A percentile compares a stretch with the other conserved stretches of the same genome.
Conservation (phyloP, 2,329 filamentous ascomycete genomes). For the Parasarocladium wereldwijsianum region DNA sequence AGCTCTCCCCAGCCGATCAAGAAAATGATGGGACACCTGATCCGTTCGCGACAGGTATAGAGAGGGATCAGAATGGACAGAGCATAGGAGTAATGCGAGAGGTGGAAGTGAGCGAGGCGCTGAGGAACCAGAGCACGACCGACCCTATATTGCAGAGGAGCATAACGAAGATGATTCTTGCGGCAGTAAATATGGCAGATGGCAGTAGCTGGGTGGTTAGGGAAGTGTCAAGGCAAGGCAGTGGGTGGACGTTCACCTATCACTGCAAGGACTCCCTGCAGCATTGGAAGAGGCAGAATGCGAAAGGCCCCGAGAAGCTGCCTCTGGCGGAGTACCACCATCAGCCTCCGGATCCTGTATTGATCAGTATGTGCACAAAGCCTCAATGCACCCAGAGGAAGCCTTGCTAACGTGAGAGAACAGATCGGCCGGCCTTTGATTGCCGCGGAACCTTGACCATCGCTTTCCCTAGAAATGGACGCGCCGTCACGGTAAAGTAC, state of each 20-base stretch:
- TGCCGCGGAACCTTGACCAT: constrained; percentile 37
- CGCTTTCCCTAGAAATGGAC: constrained; percentile 30
- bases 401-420: no score
- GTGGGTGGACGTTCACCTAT: constrained; percentile 40
- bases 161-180: constrained; percentile 33
- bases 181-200: constrained; percentile 27
- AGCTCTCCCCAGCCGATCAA: constrained; percentile 20
- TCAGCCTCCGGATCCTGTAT: constrained; percentile 28
- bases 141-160: constrained; percentile 32
- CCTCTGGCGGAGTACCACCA: constrained; percentile 34
- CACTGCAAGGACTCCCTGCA: constrained; percentile 36
- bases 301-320: constrained; percentile 23
- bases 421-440: constrained; percentile 43
- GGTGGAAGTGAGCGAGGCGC: constrained; percentile 27
- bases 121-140: constrained; percentile 30
- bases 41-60: constrained; percentile 17
- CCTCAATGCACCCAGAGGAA: no score
- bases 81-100: no score
- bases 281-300: constrained; percentile 32
- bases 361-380: constrained; percentile 29
- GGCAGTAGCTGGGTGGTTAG: constrained; percentile 32
- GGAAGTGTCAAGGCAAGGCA: constrained; percentile 25
- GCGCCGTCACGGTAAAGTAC: constrained; percentile 36
- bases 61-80: constrained; percentile 10
- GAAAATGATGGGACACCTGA: constrained; percentile 23